Percentiles rank a stretch among this genome's conserved stretches.
phyloP scores from a whole-genome alignment of 164 flowering plant species.

The Taxillus chinensis region DNA sequence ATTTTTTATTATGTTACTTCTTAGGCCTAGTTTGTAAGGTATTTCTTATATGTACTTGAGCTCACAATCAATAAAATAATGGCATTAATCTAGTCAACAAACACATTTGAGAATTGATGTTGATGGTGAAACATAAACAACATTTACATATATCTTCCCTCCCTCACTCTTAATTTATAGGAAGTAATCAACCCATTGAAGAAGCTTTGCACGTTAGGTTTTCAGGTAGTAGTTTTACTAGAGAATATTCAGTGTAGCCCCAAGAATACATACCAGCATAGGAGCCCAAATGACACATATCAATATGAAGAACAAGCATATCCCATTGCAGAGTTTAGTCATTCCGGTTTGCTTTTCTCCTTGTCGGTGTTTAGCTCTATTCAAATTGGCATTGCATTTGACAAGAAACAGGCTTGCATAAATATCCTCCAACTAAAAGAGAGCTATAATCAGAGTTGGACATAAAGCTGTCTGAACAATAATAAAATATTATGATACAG shows the following conservation, averaged over 20 bases:
- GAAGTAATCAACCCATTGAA: no score
- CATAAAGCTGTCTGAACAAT: not conserved
- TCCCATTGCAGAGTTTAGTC: conserved; percentile 3
- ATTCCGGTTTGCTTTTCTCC: not conserved
- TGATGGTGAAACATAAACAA: no score
- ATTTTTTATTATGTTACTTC: no score
- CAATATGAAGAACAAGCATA: not conserved
- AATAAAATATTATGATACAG: not conserved
- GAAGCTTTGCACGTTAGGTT: not conserved
- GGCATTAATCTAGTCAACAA: no score
- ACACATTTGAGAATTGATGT: no score
- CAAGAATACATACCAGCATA: not conserved
- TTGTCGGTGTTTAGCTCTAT: not conserved
- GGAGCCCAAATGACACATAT: conserved; percentile 2
- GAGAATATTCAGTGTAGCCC: not conserved
- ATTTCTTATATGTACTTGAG: no score
- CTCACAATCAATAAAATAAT: no score
- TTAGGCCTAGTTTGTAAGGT: no score
- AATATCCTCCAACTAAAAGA: not conserved
- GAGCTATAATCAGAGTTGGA: not conserved
- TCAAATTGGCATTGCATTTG: not conserved
- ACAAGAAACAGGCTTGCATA: conserved; percentile 1
- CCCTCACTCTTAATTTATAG: no score
- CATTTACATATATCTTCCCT: no score
- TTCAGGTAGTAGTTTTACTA: not conserved